Base-by-base conservation (phyloP, 176 grass and related monocot species). In the Phyllostachys edulis region DNA sequence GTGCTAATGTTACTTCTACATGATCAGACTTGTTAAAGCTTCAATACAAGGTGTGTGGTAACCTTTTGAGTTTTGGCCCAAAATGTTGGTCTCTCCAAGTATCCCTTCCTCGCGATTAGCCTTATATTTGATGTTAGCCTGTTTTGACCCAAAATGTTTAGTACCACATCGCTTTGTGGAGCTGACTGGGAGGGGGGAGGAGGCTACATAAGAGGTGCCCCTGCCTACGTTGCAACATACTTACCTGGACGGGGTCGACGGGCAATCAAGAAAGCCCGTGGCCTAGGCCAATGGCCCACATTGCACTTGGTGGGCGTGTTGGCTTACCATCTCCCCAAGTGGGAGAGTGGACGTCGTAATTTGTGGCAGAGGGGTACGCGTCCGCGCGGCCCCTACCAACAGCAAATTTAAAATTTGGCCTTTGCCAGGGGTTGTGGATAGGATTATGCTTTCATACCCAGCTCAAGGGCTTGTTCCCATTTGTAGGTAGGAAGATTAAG, bases 361-460 rank as follows among this genome's bases (percentile, higher is more conserved):
- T 96, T 93, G 80, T 93, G 86, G 0, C n/a, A 40, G 86, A 87
- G 76, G 83, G 86, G 88, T 92, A 95, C 80, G 93, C 80, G 88
- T 95, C 14, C 90, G 88, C 88, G 90, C 90, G 90, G 83, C 81
- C 87, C 87, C 73, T 72, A 59, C 65, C 57, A 92, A 63, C 8
- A 13, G 0, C 0, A 0, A 68, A 75, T 32, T 18, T 40, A 67
- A 74, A 37, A 34, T 34, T 34, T 34, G 32, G 1, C 32, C 32
- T 2, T 34, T 2, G 1, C 2, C 32, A 2, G 32, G 32, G 32
- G 32, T n/a, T n/a, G 29, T 29, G 20, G 16, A 2, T 18, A 6
- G 17, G 17, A 54, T 54, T 18, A 20, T 20, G 42, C 12, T 59
- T 60, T 17, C 42, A 9, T 1, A 3, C 51, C 61, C 42, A 50